phyloP scores from a whole-genome alignment of 441 rosid genomes.

The Pelargonium fulgidum region DNA sequence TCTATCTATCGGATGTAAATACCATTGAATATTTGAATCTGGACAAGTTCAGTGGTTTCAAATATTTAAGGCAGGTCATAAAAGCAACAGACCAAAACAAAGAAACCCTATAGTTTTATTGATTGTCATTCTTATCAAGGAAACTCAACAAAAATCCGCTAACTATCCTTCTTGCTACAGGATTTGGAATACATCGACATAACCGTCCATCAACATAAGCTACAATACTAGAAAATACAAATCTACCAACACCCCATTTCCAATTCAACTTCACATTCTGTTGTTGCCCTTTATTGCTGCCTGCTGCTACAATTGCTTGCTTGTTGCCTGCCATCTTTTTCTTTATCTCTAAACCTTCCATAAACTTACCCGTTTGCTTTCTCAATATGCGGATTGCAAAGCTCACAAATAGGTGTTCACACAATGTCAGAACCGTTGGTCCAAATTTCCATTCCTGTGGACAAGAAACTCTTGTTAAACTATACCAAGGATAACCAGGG shows the following conservation, averaged over 20 bases:
- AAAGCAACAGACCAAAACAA: too few relatives aligned
- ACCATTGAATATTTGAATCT: too few relatives aligned
- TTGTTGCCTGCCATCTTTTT: conserved; percentile 28
- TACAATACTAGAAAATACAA: conserved; percentile 66
- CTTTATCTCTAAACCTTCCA: conserved; percentile 34
- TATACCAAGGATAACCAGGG: background rate
- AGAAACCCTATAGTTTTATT: background rate
- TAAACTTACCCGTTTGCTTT: conserved; percentile 46
- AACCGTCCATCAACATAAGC: conserved; percentile 89
- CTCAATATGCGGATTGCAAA: conserved; percentile 69
- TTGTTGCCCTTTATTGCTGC: conserved; percentile 22
- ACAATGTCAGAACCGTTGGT: conserved; percentile 67
- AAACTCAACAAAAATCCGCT: conserved; percentile 84
- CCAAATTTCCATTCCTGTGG: conserved; percentile 86
- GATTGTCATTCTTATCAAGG: conserved; percentile 39
- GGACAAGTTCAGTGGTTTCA: too few relatives aligned
- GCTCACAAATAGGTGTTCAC: conserved; percentile 90
- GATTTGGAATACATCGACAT: conserved; percentile 81
- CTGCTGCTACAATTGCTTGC: conserved; percentile 31
- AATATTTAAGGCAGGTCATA: too few relatives aligned
- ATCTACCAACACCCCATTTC: conserved; percentile 72
- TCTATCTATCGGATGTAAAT: too few relatives aligned
- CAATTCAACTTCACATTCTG: conserved; percentile 44
- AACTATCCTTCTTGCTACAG: conserved; percentile 71
- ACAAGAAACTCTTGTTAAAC: background rate